Conservation (phyloP, 768 basidiomycete species). For the Russula emetica region DNA sequence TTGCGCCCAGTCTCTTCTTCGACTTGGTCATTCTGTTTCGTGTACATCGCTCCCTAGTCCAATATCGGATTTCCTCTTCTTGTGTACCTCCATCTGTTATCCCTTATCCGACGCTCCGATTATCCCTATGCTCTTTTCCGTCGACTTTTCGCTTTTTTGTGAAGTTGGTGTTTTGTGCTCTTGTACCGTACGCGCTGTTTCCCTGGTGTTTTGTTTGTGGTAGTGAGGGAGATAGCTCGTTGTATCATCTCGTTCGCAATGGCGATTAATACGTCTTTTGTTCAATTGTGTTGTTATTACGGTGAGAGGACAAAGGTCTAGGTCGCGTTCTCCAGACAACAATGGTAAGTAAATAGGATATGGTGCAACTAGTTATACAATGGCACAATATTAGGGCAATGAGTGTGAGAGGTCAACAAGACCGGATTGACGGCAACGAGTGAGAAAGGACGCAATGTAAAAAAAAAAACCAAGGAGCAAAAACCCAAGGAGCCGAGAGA, state of each 20-base stretch:
- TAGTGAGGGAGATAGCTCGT: slow-evolving; percentile 8
- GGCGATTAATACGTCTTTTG: slow-evolving; percentile 15
- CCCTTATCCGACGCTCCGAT: slow-evolving; percentile 1
- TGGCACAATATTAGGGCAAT: slow-evolving; percentile 3
- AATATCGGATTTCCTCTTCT: neutral
- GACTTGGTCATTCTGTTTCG: slow-evolving; percentile 4
- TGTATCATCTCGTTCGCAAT: slow-evolving; percentile 24
- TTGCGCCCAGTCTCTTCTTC: neutral
- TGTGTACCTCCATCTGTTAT: slow-evolving; percentile 1
- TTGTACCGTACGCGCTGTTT: slow-evolving; percentile 21
- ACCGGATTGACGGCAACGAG: neutral
- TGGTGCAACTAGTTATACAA: slow-evolving; percentile 19
- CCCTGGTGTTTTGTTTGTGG: neutral
- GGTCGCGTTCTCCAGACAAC: neutral
- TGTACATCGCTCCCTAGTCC: neutral
- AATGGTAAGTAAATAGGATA: slow-evolving; percentile 14
- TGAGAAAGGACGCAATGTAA: neutral
- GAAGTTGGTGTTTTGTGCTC: slow-evolving; percentile 5
- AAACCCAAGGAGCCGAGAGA: neutral
- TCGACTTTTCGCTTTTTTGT: slow-evolving; percentile 5
- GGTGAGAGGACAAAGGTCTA: neutral
- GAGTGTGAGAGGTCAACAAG: slow-evolving; percentile 2
- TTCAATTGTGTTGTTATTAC: neutral
- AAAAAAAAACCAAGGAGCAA: no score
- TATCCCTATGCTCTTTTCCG: slow-evolving; percentile 13